Evolutionary conservation across 345 rosid species (phyloP).

Genomic region (Eutrema heterophyllum): DNA sequence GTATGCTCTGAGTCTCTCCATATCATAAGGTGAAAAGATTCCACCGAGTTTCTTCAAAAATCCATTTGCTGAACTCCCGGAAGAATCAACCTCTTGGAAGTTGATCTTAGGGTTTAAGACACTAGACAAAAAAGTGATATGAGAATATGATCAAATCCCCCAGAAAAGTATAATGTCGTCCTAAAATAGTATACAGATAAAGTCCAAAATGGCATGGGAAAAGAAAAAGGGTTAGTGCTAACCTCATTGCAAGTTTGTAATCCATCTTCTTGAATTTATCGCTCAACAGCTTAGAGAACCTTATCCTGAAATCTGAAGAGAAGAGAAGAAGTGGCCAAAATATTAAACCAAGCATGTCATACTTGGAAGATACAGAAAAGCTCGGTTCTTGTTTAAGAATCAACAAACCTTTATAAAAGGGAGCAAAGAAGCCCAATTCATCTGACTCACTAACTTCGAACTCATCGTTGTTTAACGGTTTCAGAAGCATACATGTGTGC

Average conservation of each 20-base stretch:
- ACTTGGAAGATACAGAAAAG: slow-evolving; percentile 22
- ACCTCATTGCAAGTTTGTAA: slow-evolving; percentile 96
- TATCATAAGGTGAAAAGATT: slow-evolving; percentile 56
- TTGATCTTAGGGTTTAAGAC: slow-evolving; percentile 81
- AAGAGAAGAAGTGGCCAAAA: slow-evolving; percentile 34
- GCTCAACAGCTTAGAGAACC: slow-evolving; percentile 56
- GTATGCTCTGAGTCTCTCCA: slow-evolving; percentile 73
- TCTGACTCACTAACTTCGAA: slow-evolving; percentile 57
- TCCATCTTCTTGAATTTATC: slow-evolving; percentile 65
- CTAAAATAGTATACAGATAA: background rate
- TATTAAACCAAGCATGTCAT: background rate
- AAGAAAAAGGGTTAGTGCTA: slow-evolving; percentile 22
- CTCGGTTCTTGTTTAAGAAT: slow-evolving; percentile 23
- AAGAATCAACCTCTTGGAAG: slow-evolving; percentile 43
- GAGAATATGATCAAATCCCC: slow-evolving; percentile 6
- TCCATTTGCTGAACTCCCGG: slow-evolving; percentile 39
- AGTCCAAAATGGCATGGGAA: background rate
- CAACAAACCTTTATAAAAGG: slow-evolving; percentile 73
- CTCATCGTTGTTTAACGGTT: slow-evolving; percentile 66
- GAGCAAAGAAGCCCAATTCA: slow-evolving; percentile 87
- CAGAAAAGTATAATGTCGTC: background rate
- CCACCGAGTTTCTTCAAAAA: slow-evolving; percentile 47
- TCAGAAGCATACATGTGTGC: slow-evolving; percentile 87
- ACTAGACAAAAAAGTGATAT: slow-evolving; percentile 37
- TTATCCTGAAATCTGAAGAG: slow-evolving; percentile 67